Evolutionary conservation across 306 rosid species (phyloP).

Genomic region (Prunus fruticosa): DNA sequence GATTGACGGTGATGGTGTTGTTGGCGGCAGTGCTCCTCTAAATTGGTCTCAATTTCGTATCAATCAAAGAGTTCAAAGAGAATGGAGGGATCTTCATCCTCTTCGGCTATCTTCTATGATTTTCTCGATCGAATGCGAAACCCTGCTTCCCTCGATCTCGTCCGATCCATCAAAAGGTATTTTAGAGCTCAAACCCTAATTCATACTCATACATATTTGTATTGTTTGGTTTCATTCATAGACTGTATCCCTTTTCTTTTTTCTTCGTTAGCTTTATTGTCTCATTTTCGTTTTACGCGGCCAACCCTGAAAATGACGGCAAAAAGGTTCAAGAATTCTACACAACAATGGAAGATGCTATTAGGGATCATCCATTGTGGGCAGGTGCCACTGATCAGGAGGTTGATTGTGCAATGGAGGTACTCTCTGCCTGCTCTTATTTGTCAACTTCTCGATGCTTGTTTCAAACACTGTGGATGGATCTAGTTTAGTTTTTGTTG

Average conservation of each 20-base stretch:
- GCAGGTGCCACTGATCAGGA: slow-evolving; percentile 52
- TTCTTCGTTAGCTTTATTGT: slow-evolving; percentile 38
- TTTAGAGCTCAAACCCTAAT: not conserved
- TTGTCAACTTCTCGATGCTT: not conserved
- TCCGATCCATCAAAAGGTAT: slow-evolving; percentile 68
- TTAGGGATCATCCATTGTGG: slow-evolving; percentile 64
- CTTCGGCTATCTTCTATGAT: slow-evolving; percentile 48
- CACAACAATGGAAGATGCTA: slow-evolving; percentile 40
- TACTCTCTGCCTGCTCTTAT: not conserved
- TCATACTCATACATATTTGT: not conserved
- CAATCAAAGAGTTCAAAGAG: not conserved
- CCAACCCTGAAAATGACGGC: slow-evolving; percentile 43
- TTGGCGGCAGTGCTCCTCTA: not conserved
- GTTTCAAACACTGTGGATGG: not conserved
- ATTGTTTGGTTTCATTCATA: not conserved
- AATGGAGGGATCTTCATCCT: slow-evolving; percentile 41
- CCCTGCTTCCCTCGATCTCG: slow-evolving; percentile 67
- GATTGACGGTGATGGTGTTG: not conserved
- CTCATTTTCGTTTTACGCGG: slow-evolving; percentile 40
- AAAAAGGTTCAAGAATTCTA: slow-evolving; percentile 46
- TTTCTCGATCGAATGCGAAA: slow-evolving; percentile 80
- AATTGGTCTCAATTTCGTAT: not conserved
- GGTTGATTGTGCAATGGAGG: slow-evolving; percentile 69
- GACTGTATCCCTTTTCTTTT: not conserved
- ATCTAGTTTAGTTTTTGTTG: not conserved